Conservation (phyloP, 495 filamentous ascomycete species). For the Margaritispora aquatica region DNA sequence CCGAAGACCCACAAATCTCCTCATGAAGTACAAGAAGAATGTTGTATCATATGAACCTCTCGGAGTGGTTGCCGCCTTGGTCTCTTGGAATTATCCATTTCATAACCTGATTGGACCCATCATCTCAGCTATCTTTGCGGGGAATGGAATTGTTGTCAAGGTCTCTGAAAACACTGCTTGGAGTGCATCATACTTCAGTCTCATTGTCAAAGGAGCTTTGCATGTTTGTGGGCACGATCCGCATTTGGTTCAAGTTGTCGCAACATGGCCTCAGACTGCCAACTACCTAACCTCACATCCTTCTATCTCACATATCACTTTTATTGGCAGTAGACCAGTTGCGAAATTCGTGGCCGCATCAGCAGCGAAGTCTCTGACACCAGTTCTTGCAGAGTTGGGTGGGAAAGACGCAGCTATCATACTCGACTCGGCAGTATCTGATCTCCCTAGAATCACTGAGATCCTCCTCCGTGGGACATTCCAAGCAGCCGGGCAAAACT, state of each 20-base stretch:
- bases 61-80: conserved; percentile 84
- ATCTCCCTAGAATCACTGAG: conserved; percentile 64
- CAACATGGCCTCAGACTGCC: conserved; percentile 82
- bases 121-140: conserved; percentile 87
- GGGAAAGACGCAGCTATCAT: conserved; percentile 95
- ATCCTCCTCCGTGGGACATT: conserved; percentile 88
- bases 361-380: conserved; percentile 76
- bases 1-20: conserved; percentile 69
- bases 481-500: conserved; percentile 97
- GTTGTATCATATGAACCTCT: conserved; percentile 87
- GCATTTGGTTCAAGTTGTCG: conserved; percentile 73
- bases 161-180: conserved; percentile 90
- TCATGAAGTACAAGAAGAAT: conserved; percentile 96
- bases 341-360: conserved; percentile 83
- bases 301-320: conserved; percentile 84
- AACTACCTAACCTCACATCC: conserved; percentile 81
- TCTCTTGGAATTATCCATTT: conserved; percentile 96
- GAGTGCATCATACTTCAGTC: conserved; percentile 74
- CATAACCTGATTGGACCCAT: conserved; percentile 92
- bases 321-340: conserved; percentile 86
- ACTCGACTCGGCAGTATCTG: conserved; percentile 64
- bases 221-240: conserved; percentile 77
- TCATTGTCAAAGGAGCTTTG: conserved; percentile 71
- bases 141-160: conserved; percentile 88
- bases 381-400: conserved; percentile 82